A percentile compares a stretch with the other conserved stretches of the same genome.
phyloP scores from a whole-genome alignment of 1,139 yeast species.

The Nakaseomyces uthaithaninus region DNA sequence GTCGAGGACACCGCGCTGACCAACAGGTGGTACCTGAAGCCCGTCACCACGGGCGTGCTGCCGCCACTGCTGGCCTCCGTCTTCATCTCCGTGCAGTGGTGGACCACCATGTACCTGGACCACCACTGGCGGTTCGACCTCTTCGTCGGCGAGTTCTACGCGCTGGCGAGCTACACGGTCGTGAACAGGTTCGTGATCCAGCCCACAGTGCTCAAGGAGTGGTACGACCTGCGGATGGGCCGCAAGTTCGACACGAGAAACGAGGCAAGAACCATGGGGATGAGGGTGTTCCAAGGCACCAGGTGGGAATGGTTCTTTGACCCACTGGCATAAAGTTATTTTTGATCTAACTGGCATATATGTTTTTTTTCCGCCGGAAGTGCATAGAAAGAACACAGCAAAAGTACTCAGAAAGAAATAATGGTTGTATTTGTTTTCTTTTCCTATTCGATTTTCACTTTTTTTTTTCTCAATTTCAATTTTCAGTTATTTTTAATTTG shows the following conservation, averaged over 20 bases:
- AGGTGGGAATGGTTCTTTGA: conserved; percentile 44
- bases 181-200: conserved; percentile 32
- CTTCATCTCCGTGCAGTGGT: conserved; percentile 53
- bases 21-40: conserved; percentile 18
- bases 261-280: conserved; percentile 47
- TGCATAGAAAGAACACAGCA: too few relatives aligned
- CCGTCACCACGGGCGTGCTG: conserved; percentile 23
- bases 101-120: conserved; percentile 67
- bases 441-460: too few relatives aligned
- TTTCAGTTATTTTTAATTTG: too few relatives aligned
- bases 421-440: too few relatives aligned
- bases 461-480: too few relatives aligned
- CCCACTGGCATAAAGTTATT: conserved; percentile 34
- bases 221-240: conserved; percentile 30
- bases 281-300: conserved; percentile 48
- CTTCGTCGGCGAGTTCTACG: conserved; percentile 45
- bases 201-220: conserved; percentile 24
- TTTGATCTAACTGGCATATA: too few relatives aligned
- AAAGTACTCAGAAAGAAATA: too few relatives aligned
- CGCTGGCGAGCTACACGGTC: conserved; percentile 39
- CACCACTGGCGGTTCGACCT: conserved; percentile 65
- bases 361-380: too few relatives aligned
- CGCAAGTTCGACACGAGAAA: conserved; percentile 29
- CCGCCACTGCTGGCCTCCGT: conserved; percentile 32
- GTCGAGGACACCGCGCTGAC: conserved; percentile 13